Base-by-base conservation (phyloP, 805 yeast species). In the Spathaspora girioi region DNA sequence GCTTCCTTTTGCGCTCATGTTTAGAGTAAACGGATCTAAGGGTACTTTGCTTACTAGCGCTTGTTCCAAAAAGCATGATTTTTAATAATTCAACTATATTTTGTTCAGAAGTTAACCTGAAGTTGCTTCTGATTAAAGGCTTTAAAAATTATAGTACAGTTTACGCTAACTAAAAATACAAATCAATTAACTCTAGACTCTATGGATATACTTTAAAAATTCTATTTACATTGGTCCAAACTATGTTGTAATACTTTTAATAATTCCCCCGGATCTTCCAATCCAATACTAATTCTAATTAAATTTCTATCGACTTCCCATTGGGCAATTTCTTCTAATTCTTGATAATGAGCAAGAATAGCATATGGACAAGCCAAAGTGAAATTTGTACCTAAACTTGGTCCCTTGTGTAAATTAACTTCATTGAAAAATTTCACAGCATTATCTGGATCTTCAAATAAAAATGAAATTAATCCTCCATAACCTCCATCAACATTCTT, bases 281-380 rank as follows among this genome's bases (percentile, higher is more conserved):
- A 72, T 0, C 98, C 98, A 50, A 92, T 80, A 65, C 96, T 87
- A 50, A 92, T 77, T 64, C 97, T 77, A 46, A 92, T 83, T 54
- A 92, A 70, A 62, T 86, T 79, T 53, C 83, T 73, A 63, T 89
- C 96, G 31, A 91, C 89, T 1, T 94, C 96, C 85, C 89, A 91
- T 59, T 82, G 73, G 47, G 79, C 88, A 19, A 88, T 85, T 61
- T 84, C 90, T 53, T 89, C 93, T 51, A 90, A 70, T 66, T 91
- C 97, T 50, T 76, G 78, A 66, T 83, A 89, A 66, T 91, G 97
- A 2, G 96, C 96, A 53, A 92, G 74, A 45, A 92, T 80, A 6
- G 96, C 79, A 68, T 92, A 92, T 8, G 97, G 97, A 64, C 96
- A 91, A 5, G 91, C 91, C 59, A 91, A 73, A 0, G 96, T 86